A percentile compares a stretch with the other conserved stretches of the same genome.
These are phyloP conservation scores for Cokeromyces recurvatus DNA, from an alignment of 371 early-diverging fungal genomes.

Conservation along the genomic window DNA sequence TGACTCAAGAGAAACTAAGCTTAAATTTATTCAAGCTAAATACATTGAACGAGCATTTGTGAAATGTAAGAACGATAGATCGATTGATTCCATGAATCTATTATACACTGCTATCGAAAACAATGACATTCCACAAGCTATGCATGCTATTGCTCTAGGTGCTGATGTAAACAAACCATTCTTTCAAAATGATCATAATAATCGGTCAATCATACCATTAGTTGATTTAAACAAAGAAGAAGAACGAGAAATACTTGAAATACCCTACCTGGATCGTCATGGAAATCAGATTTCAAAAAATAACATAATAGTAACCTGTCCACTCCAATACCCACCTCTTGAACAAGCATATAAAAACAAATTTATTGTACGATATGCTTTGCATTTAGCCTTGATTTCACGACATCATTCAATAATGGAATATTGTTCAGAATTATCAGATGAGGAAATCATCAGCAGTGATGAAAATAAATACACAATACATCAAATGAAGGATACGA, in stretches of 20 bases:
- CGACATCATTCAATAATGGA: no score
- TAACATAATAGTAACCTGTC: neutral
- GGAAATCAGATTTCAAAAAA: neutral
- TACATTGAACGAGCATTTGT: conserved; percentile 36
- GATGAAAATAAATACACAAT: no score
- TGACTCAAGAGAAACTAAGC: conserved; percentile 15
- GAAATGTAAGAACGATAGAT: neutral
- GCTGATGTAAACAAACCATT: conserved; percentile 35
- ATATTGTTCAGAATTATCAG: no score
- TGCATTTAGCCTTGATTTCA: conserved; percentile 19
- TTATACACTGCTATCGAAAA: conserved; percentile 37
- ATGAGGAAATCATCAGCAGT: no score
- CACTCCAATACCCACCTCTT: neutral
- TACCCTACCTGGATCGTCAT: neutral
- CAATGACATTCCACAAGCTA: conserved; percentile 35
- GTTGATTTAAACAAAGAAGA: neutral
- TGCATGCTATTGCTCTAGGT: conserved; percentile 39
- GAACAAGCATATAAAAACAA: neutral
- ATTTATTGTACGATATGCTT: conserved; percentile 14
- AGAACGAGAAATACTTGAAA: neutral
- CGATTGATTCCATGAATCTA: conserved; percentile 1
- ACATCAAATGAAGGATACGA: no score
- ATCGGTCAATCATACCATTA: neutral
- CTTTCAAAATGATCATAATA: neutral
- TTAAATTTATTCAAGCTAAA: conserved; percentile 28